These are phyloP conservation scores for Hypocreales sp. DNA, from an alignment of 2,329 filamentous ascomycete species.

Conservation along the genomic window DNA sequence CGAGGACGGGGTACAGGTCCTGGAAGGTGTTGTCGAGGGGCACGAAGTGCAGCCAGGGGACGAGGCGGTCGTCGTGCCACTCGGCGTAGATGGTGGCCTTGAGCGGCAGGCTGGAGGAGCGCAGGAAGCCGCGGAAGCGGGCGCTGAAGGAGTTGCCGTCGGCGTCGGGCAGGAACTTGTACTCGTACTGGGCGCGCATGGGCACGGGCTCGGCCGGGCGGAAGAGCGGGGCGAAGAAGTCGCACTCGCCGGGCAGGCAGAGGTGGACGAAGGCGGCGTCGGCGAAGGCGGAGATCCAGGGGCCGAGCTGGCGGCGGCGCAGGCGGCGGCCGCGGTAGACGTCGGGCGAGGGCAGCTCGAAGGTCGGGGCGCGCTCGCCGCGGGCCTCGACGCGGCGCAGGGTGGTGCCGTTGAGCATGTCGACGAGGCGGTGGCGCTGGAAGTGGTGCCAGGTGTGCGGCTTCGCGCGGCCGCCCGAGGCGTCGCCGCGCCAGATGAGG, in stretches of 20 bases:
- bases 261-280: slow-evolving; percentile 28
- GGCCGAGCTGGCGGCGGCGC: slow-evolving; percentile 18
- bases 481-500: slow-evolving; percentile 49
- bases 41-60: slow-evolving; percentile 58
- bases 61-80: slow-evolving; percentile 57
- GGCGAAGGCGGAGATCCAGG: slow-evolving; percentile 23
- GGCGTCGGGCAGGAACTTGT: slow-evolving; percentile 54
- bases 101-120: slow-evolving; percentile 48
- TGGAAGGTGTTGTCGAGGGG: slow-evolving; percentile 54
- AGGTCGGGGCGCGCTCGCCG: slow-evolving; percentile 25
- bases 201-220: slow-evolving; percentile 14
- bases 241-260: slow-evolving; percentile 22
- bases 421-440: slow-evolving; percentile 55
- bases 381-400: slow-evolving; percentile 30
- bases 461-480: slow-evolving; percentile 39
- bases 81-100: slow-evolving; percentile 60
- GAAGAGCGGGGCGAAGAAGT: slow-evolving; percentile 22
- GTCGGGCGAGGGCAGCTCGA: slow-evolving; percentile 26
- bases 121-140: slow-evolving; percentile 47
- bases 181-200: slow-evolving; percentile 33
- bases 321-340: slow-evolving; percentile 26
- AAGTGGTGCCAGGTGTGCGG: slow-evolving; percentile 50
- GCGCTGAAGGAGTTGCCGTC: slow-evolving; percentile 54
- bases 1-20: slow-evolving; percentile 49
- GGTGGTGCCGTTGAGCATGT: slow-evolving; percentile 51